A percentile compares a stretch with the other conserved stretches of the same genome.
Conservation (phyloP, 306 rosid species). For the Gastrolobium bilobum region DNA sequence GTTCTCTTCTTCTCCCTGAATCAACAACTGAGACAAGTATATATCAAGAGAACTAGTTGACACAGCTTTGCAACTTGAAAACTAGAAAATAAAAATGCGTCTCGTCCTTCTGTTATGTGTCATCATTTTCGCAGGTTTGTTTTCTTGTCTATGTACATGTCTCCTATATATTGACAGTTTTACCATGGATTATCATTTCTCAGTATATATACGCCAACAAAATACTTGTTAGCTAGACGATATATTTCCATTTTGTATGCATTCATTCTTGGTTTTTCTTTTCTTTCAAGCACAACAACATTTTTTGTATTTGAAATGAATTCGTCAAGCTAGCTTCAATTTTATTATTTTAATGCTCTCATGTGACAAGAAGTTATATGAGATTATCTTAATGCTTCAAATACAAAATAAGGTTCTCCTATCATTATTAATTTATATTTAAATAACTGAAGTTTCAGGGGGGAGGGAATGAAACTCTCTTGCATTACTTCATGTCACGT, state of each 20-base stretch:
- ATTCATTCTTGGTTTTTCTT: background rate
- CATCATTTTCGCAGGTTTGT: slow-evolving; percentile 38
- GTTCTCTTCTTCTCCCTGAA: background rate
- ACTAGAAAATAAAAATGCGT: slow-evolving; percentile 47
- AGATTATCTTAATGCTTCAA: too few relatives aligned
- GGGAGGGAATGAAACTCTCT: too few relatives aligned
- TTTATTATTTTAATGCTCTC: too few relatives aligned
- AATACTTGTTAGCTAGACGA: background rate
- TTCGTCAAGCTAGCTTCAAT: too few relatives aligned
- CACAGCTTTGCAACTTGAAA: background rate
- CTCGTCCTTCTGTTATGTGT: slow-evolving; percentile 18
- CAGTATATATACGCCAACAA: background rate
- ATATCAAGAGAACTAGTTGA: background rate
- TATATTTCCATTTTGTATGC: background rate
- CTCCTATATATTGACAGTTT: background rate
- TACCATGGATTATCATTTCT: background rate
- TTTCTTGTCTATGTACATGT: background rate
- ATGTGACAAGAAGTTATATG: too few relatives aligned
- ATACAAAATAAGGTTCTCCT: too few relatives aligned
- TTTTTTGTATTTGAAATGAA: background rate
- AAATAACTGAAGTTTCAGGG: too few relatives aligned
- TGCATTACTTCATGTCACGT: too few relatives aligned
- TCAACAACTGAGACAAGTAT: background rate
- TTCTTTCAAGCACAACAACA: background rate
- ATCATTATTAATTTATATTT: too few relatives aligned